Evolutionary conservation across 306 rosid genomes (phyloP).

Genomic region (Casuarina glauca): DNA sequence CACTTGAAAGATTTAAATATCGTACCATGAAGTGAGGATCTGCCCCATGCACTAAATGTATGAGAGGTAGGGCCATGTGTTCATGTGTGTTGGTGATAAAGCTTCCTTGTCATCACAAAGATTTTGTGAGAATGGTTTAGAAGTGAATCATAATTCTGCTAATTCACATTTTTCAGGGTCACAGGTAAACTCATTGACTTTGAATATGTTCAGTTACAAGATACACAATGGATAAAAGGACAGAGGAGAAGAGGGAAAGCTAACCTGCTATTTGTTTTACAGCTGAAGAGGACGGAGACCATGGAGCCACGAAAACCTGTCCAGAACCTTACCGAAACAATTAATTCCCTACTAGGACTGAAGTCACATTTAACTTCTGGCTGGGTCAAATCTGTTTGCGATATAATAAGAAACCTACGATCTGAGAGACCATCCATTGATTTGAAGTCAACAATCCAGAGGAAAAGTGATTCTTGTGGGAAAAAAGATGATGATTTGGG

Average conservation of each 20-base stretch:
- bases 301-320: conserved; percentile 37
- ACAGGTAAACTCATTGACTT: background rate
- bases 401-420: conserved; percentile 30
- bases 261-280: background rate
- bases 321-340: conserved; percentile 34
- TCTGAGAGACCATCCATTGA: conserved; percentile 13
- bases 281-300: conserved; percentile 6
- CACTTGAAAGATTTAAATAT: background rate
- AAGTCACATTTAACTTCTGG: conserved; percentile 38
- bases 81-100: background rate
- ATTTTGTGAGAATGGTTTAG: background rate
- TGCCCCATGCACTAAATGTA: background rate
- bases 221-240: background rate
- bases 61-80: background rate
- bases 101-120: background rate
- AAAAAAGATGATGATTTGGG: conserved; percentile 23
- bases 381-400: conserved; percentile 41
- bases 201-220: background rate
- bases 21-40: background rate
- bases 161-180: background rate
- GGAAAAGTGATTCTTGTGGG: background rate
- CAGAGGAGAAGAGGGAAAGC: background rate
- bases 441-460: background rate
- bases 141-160: background rate
- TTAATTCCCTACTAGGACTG: conserved; percentile 36